These are phyloP conservation scores for Solanum chmielewskii DNA, from an alignment of 257 asterid genomes.

Conservation along the genomic window DNA sequence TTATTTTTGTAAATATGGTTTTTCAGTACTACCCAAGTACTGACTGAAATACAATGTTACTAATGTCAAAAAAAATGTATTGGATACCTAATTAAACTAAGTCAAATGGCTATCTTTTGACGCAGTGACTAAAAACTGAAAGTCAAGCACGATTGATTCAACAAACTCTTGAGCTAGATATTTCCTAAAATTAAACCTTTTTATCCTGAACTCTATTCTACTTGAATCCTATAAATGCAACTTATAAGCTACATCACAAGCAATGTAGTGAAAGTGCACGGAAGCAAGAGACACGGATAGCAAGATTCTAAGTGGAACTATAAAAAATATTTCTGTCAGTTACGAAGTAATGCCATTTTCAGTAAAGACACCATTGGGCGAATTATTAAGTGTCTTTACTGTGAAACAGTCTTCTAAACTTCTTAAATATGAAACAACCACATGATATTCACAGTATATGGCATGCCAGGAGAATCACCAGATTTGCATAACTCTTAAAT, in stretches of 20 bases:
- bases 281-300: not conserved
- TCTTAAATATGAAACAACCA: not conserved
- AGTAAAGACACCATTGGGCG: not conserved
- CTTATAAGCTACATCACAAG: not conserved
- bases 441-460: not conserved
- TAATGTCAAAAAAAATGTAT: not conserved
- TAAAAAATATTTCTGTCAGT: not conserved
- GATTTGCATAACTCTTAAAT: not conserved
- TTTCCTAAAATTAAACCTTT: not conserved
- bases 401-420: not conserved
- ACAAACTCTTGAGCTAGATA: not conserved
- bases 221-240: not conserved
- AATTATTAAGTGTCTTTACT: not conserved
- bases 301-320: not conserved
- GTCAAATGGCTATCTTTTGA: not conserved
- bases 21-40: too few species aligned
- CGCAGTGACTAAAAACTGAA: not conserved
- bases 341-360: not conserved
- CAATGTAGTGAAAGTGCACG: not conserved
- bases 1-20: too few species aligned
- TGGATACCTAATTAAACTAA: not conserved
- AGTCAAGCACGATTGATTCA: not conserved
- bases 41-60: too few species aligned
- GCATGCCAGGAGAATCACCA: not conserved
- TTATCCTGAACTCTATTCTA: not conserved